Evolutionary conservation across 495 filamentous ascomycete species (phyloP).

Genomic region (Talaromyces ruber): DNA sequence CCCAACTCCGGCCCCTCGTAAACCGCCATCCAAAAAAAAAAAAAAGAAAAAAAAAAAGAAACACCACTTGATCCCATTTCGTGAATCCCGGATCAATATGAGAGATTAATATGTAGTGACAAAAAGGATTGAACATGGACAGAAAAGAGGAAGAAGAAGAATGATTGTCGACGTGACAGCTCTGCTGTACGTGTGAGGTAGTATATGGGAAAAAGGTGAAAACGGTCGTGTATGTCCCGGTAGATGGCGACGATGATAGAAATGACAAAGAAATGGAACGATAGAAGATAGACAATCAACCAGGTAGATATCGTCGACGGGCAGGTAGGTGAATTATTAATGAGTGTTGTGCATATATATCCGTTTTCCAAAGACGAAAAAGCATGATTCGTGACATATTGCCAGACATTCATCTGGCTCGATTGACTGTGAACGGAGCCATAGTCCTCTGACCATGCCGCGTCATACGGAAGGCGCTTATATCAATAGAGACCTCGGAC

Average conservation of each 20-base stretch:
- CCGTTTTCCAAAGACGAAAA: not conserved
- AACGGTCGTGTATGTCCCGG: not conserved
- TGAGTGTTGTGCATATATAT: not conserved
- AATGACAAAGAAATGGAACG: not conserved
- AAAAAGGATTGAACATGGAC: not conserved
- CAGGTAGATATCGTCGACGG: not conserved
- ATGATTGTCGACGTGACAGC: not conserved
- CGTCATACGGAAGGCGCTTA: conserved; percentile 5
- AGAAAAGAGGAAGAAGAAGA: not conserved
- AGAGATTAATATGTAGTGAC: not conserved
- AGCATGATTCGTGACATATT: not conserved
- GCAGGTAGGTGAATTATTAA: not conserved
- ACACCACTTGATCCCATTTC: not conserved
- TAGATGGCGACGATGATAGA: not conserved
- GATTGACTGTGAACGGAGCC: not conserved
- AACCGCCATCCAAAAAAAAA: too few species aligned
- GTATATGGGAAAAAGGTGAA: too few species aligned
- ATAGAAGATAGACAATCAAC: not conserved
- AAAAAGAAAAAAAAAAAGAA: too few species aligned
- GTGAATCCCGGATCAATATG: not conserved
- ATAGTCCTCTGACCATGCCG: conserved; percentile 4
- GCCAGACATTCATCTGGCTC: not conserved
- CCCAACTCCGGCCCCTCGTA: not conserved
- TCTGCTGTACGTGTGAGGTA: not conserved
- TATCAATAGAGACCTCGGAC: conserved; percentile 4